These are phyloP conservation scores for Xanthoconium separans DNA, from an alignment of 1,284 basidiomycete species.

Conservation along the genomic window DNA sequence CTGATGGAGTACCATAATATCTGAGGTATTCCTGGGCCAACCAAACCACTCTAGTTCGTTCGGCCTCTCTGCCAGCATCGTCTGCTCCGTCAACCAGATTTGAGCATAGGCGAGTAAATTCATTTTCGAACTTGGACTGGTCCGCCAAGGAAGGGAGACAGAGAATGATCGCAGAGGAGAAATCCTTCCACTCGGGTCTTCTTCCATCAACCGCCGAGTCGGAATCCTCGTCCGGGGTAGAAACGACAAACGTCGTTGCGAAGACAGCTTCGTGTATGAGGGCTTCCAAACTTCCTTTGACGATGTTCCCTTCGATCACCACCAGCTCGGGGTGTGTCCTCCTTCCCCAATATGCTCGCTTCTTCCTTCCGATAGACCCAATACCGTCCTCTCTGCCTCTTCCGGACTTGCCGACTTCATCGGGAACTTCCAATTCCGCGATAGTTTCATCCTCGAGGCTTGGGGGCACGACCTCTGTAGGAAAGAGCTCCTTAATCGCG, in stretches of 20 bases:
- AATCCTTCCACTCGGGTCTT: conserved; percentile 52
- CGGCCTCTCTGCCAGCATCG: conserved; percentile 40
- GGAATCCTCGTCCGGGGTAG: conserved; percentile 9
- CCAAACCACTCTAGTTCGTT: conserved; percentile 55
- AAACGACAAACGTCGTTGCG: conserved; percentile 56
- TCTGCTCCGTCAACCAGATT: conserved; percentile 61
- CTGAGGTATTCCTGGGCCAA: conserved; percentile 62
- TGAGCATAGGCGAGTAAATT: conserved; percentile 63
- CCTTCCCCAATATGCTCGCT: conserved; percentile 77
- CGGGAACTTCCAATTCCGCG: conserved; percentile 24
- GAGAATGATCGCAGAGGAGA: conserved; percentile 58
- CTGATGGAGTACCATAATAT: conserved; percentile 52
- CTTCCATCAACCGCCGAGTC: conserved; percentile 19
- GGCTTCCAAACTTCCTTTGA: conserved; percentile 71
- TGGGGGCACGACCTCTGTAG: conserved; percentile 56
- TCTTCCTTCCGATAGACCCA: conserved; percentile 44
- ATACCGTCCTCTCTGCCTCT: conserved; percentile 37
- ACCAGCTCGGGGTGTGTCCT: conserved; percentile 70
- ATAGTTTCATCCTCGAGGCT: conserved; percentile 46
- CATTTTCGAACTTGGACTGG: conserved; percentile 59
- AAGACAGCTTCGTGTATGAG: conserved; percentile 78
- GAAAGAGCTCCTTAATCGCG: conserved; percentile 72
- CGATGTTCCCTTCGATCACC: conserved; percentile 41
- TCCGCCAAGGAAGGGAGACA: conserved; percentile 57
- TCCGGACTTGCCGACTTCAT: conserved; percentile 28